phyloP scores from a whole-genome alignment of 345 rosid genomes.

The Eucalyptus curtisii region DNA sequence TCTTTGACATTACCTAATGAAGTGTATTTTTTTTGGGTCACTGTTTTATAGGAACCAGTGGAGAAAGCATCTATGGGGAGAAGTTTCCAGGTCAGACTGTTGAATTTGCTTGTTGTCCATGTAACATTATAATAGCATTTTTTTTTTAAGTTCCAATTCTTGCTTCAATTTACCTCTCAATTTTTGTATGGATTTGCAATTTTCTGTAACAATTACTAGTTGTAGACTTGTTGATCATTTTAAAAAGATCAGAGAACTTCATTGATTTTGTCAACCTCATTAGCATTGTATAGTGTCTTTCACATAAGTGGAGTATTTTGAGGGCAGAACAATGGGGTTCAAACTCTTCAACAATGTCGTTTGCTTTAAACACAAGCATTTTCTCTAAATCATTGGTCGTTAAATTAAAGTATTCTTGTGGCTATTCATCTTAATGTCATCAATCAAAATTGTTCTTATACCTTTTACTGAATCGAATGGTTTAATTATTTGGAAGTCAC shows the following conservation, averaged over 20 bases:
- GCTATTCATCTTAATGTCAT: neutral
- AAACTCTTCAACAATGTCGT: neutral
- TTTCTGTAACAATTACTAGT: neutral
- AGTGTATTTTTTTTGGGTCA: neutral
- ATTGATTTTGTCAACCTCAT: neutral
- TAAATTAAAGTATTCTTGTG: neutral
- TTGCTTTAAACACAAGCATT: neutral
- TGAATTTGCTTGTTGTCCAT: neutral
- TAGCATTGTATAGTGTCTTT: neutral
- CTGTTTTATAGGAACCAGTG: slow-evolving; percentile 56
- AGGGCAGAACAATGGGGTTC: neutral
- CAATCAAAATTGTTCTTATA: neutral
- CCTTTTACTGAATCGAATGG: neutral
- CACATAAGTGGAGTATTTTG: neutral
- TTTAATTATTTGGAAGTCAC: neutral
- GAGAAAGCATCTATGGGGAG: slow-evolving; percentile 84
- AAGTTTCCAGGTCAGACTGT: slow-evolving; percentile 73
- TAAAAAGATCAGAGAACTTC: neutral
- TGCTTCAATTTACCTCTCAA: neutral
- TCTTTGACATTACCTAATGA: neutral
- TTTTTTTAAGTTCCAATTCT: neutral
- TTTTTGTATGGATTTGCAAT: neutral
- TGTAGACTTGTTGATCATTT: neutral
- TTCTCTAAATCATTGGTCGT: neutral
- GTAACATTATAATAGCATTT: neutral